Evolutionary conservation across 2,329 filamentous ascomycete species (phyloP).

Genomic region (Metarhizium sp.): DNA sequence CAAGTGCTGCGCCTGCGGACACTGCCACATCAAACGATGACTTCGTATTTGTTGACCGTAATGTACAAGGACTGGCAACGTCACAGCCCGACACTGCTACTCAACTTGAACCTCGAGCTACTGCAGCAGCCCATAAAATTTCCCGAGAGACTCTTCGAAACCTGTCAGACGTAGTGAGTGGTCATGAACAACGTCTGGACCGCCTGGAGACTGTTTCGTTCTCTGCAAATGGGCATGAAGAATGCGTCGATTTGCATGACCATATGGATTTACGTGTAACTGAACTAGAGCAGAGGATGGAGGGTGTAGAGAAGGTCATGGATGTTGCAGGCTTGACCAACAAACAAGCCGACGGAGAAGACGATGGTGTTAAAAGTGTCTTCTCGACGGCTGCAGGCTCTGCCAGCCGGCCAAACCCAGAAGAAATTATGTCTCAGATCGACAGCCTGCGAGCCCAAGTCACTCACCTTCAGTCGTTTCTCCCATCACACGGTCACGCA

Average conservation of each 20-base stretch:
- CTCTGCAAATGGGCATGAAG: conserved; percentile 55
- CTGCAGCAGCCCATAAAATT: conserved; percentile 11
- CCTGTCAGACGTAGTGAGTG: conserved; percentile 43
- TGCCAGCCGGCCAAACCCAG: conserved; percentile 28
- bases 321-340: conserved; percentile 36
- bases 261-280: conserved; percentile 56
- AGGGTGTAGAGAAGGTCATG: conserved; percentile 52
- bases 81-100: conserved; percentile 13
- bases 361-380: conserved; percentile 37
- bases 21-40: conserved; percentile 6
- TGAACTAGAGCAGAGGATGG: conserved; percentile 57
- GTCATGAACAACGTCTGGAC: conserved; percentile 57
- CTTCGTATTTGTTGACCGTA: conserved; percentile 15
- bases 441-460: conserved; percentile 41
- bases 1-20: conserved; percentile 9
- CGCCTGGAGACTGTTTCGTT: conserved; percentile 63
- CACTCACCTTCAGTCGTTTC: conserved; percentile 46
- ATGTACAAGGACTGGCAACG: conserved; percentile 6
- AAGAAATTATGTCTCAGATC: conserved; percentile 41
- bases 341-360: conserved; percentile 24
- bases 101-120: conserved; percentile 17
- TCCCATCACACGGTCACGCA: conserved; percentile 53
- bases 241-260: conserved; percentile 60
- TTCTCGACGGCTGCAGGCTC: conserved; percentile 35
- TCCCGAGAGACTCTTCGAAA: conserved; percentile 31